Evolutionary conservation across 139 green algal species (phyloP).

Genomic region (Auxenochlorella pyrenoidosa): DNA sequence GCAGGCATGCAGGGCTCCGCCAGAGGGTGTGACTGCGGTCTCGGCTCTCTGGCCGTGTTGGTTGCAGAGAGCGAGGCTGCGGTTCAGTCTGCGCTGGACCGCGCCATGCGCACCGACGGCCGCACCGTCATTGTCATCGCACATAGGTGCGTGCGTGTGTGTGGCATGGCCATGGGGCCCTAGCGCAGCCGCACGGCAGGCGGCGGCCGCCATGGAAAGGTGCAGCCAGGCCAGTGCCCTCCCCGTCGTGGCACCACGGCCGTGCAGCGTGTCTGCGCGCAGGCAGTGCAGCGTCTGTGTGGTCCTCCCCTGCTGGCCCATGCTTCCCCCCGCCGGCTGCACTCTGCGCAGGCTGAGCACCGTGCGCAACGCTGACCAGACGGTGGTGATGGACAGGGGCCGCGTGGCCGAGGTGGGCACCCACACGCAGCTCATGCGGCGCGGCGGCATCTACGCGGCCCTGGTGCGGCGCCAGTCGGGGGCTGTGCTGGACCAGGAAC

Average conservation of each 20-base stretch:
- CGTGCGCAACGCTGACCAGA: slow-evolving; percentile 77
- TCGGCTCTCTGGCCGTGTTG: slow-evolving; percentile 14
- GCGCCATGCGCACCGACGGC: slow-evolving; percentile 55
- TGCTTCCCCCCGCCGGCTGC: no score
- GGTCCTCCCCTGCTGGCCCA: no score
- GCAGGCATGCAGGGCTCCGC: neutral
- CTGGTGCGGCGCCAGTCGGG: slow-evolving; percentile 53
- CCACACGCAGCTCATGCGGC: slow-evolving; percentile 65
- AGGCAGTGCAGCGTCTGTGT: no score
- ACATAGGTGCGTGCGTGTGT: slow-evolving; percentile 65
- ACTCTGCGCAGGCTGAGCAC: slow-evolving; percentile 77
- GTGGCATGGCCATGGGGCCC: neutral
- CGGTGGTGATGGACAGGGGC: slow-evolving; percentile 81
- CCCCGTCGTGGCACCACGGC: no score
- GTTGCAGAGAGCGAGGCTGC: slow-evolving; percentile 57
- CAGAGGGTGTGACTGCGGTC: neutral
- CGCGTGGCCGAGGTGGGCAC: slow-evolving; percentile 74
- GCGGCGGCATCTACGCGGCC: slow-evolving; percentile 46
- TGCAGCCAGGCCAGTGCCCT: no score
- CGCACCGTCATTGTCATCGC: slow-evolving; percentile 84
- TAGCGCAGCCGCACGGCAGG: neutral
- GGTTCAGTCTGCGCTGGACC: slow-evolving; percentile 80
- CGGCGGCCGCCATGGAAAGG: no score
- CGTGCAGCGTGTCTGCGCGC: no score
- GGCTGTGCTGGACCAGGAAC: slow-evolving; percentile 27